These are phyloP conservation scores for Trichoderma guizhouense DNA, from an alignment of 2,329 filamentous ascomycete species.

Conservation along the genomic window DNA sequence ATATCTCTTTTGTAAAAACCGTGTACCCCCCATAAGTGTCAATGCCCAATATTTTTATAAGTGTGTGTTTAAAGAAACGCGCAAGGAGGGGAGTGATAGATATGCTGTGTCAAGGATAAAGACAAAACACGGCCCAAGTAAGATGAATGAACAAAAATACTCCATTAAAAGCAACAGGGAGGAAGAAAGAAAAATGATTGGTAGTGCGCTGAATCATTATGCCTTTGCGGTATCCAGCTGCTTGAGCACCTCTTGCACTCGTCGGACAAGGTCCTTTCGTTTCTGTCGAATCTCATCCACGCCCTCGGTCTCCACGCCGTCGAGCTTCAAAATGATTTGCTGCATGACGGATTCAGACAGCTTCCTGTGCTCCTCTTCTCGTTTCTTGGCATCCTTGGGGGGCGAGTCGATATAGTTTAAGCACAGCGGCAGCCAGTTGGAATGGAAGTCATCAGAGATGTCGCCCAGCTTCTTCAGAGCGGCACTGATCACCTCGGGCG, in stretches of 20 bases:
- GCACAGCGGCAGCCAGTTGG: slow-evolving; percentile 63
- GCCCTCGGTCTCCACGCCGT: slow-evolving; percentile 71
- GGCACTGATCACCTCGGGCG: slow-evolving; percentile 34
- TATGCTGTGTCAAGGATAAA: not conserved
- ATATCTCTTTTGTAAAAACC: slow-evolving; percentile 6
- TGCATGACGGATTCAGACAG: slow-evolving; percentile 73
- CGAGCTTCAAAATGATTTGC: slow-evolving; percentile 72
- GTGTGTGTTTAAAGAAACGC: not conserved
- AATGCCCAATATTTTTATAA: not conserved
- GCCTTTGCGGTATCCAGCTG: slow-evolving; percentile 53
- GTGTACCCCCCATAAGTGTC: not conserved
- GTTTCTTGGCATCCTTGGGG: slow-evolving; percentile 63
- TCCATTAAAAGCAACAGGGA: not conserved
- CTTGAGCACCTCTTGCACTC: slow-evolving; percentile 65
- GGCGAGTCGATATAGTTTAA: slow-evolving; percentile 59
- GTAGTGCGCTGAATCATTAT: slow-evolving; percentile 5
- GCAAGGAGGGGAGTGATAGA: not conserved
- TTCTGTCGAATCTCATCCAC: slow-evolving; percentile 60
- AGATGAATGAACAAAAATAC: not conserved
- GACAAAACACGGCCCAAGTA: not conserved
- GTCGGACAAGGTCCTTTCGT: slow-evolving; percentile 69
- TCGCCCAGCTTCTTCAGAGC: slow-evolving; percentile 58
- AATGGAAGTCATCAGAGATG: slow-evolving; percentile 62
- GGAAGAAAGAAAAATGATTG: not conserved
- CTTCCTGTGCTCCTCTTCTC: slow-evolving; percentile 70